Conservation (phyloP, 495 filamentous ascomycete species). For the Emericellopsis terricola region DNA sequence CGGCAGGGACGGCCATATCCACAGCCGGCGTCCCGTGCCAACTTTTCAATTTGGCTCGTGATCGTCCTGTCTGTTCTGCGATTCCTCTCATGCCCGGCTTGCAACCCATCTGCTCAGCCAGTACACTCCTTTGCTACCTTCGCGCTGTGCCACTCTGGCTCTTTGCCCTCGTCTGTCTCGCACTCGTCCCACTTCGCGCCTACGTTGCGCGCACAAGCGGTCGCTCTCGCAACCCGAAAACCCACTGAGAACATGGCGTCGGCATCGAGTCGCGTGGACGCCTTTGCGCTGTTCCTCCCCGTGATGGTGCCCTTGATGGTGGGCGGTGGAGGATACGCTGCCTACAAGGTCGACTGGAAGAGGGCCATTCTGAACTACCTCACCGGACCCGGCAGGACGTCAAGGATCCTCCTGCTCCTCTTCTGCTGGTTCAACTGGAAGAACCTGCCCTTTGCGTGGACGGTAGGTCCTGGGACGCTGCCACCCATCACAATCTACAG, state of each 20-base stretch:
- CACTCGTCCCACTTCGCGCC: conserved; percentile 13
- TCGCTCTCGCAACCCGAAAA: neutral
- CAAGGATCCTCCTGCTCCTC: conserved; percentile 28
- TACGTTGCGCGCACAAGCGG: neutral
- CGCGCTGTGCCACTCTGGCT: conserved; percentile 22
- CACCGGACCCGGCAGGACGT: conserved; percentile 29
- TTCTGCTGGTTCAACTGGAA: conserved; percentile 47
- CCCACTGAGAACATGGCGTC: conserved; percentile 21
- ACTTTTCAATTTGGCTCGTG: no score
- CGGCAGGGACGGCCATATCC: no score
- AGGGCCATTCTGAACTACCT: conserved; percentile 19
- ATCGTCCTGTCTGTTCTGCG: no score
- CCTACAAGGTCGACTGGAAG: conserved; percentile 20
- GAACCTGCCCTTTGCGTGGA: conserved; percentile 59
- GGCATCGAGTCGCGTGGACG: conserved; percentile 11
- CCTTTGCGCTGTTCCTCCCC: conserved; percentile 16
- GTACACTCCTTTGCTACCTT: conserved; percentile 18
- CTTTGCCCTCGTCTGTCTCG: conserved; percentile 14
- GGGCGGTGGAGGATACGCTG: conserved; percentile 19
- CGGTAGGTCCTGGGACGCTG: conserved; percentile 27
- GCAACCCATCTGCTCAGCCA: conserved; percentile 7
- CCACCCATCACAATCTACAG: neutral
- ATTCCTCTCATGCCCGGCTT: neutral
- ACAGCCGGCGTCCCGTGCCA: no score
- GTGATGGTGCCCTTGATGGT: conserved; percentile 17